Conservation (phyloP, 495 filamentous ascomycete species). For the Penicillium ochrochloron region DNA sequence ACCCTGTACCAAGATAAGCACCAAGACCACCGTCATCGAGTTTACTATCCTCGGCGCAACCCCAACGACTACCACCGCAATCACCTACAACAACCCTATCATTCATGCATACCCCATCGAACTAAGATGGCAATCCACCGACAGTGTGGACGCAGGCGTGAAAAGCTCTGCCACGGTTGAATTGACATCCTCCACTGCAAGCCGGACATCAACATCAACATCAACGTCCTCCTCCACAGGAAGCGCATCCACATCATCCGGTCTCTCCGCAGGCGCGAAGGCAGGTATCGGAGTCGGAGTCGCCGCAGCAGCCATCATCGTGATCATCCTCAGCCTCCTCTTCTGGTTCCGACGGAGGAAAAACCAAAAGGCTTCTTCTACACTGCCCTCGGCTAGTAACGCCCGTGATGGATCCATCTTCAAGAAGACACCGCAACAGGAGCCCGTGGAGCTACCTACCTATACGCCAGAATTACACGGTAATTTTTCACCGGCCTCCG, state of each 20-base stretch:
- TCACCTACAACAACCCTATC: not conserved
- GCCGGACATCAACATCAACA: not conserved
- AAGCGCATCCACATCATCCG: not conserved
- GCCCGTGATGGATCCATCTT: not conserved
- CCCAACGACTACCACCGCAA: slow-evolving; percentile 1
- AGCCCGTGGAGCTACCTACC: slow-evolving; percentile 4
- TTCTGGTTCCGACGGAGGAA: not conserved
- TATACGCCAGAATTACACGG: not conserved
- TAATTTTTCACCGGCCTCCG: not conserved
- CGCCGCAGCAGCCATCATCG: not conserved
- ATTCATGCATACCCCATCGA: slow-evolving; percentile 4
- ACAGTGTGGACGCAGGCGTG: not conserved
- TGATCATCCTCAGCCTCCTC: not conserved
- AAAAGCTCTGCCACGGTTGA: not conserved
- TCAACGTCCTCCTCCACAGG: not conserved
- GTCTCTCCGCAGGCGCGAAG: slow-evolving; percentile 1
- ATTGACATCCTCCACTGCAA: not conserved
- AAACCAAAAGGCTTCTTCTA: not conserved
- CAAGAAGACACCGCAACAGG: not conserved
- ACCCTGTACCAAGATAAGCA: slow-evolving; percentile 1
- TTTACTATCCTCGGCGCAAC: not conserved
- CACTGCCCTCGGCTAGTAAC: not conserved
- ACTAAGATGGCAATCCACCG: slow-evolving; percentile 12
- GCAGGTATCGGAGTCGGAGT: not conserved
- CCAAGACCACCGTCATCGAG: not conserved